These are phyloP conservation scores for Jamesozyma gamospora DNA, from an alignment of 805 yeast species.

Conservation along the genomic window DNA sequence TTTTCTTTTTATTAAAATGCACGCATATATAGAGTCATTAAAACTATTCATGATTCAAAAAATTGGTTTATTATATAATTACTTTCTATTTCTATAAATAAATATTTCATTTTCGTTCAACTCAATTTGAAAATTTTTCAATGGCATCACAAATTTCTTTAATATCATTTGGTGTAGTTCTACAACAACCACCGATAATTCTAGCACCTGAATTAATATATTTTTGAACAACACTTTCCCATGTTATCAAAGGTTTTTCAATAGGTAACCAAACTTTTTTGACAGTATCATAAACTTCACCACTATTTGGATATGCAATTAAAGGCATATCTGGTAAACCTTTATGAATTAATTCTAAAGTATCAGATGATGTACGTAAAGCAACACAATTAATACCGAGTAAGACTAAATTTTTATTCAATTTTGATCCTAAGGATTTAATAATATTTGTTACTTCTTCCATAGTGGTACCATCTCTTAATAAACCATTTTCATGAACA, in stretches of 20 bases:
- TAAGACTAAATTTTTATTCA: conserved; percentile 31
- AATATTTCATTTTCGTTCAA: too few relatives aligned
- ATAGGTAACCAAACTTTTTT: conserved; percentile 34
- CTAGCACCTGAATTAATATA: conserved; percentile 37
- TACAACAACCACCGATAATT: conserved; percentile 68
- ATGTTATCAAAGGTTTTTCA: conserved; percentile 17
- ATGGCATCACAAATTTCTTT: conserved; percentile 13
- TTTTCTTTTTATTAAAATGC: too few relatives aligned
- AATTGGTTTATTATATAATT: too few relatives aligned
- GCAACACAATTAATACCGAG: conserved; percentile 66
- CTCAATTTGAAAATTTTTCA: too few relatives aligned
- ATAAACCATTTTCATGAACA: conserved; percentile 27
- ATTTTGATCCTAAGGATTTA: conserved; percentile 11
- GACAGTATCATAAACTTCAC: conserved; percentile 49
- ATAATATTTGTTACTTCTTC: conserved; percentile 24
- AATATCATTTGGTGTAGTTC: conserved; percentile 47
- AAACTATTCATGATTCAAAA: too few relatives aligned
- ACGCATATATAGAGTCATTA: too few relatives aligned
- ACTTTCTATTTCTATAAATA: too few relatives aligned
- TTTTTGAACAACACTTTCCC: conserved; percentile 32
- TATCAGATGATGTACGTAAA: conserved; percentile 31
- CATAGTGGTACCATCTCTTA: conserved; percentile 45
- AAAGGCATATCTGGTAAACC: conserved; percentile 30
- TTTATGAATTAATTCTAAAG: conserved; percentile 25
- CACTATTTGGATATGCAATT: conserved; percentile 66